phyloP scores from a whole-genome alignment of 2,329 filamentous ascomycete genomes.

The Neofusicoccum parvum region DNA sequence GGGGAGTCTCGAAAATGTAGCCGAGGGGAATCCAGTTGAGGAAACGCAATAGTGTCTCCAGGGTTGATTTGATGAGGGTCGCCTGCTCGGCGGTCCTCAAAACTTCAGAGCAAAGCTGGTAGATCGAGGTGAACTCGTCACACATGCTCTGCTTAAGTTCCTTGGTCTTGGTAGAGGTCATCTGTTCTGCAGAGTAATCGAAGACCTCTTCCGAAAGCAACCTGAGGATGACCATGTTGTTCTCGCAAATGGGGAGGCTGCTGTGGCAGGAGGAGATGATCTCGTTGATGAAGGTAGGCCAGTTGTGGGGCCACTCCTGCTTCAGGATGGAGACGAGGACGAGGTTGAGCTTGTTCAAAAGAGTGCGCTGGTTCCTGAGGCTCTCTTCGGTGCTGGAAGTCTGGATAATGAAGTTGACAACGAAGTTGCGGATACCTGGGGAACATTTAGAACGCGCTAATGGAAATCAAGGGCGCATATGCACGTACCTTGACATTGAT shows the following conservation, averaged over 20 bases:
- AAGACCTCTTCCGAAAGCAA: conserved; percentile 97
- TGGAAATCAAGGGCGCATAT: background rate
- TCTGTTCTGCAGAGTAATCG: conserved; percentile 97
- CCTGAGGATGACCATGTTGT: conserved; percentile 98
- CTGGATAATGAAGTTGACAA: conserved; percentile 97
- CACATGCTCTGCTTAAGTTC: conserved; percentile 99
- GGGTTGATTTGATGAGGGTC: conserved; percentile 90
- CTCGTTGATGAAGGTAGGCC: conserved; percentile 99
- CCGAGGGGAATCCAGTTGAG: conserved; percentile 99
- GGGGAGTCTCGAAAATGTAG: conserved; percentile 95
- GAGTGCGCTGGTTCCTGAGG: conserved; percentile 78
- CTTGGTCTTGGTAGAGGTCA: conserved; percentile 97
- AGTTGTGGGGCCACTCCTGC: conserved; percentile 99
- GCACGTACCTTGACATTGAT: conserved; percentile 83
- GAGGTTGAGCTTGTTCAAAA: conserved; percentile 97
- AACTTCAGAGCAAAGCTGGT: conserved; percentile 95
- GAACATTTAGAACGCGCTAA: conserved; percentile 27
- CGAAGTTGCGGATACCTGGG: conserved; percentile 95
- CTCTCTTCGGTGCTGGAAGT: conserved; percentile 88
- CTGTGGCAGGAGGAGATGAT: conserved; percentile 96
- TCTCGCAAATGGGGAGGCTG: conserved; percentile 96
- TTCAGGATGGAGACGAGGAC: conserved; percentile 97
- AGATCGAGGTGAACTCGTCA: conserved; percentile 97
- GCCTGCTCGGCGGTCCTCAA: conserved; percentile 85
- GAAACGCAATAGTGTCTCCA: conserved; percentile 93